phyloP scores from a whole-genome alignment of 257 asterid genomes.

The Solanum sejunctum region DNA sequence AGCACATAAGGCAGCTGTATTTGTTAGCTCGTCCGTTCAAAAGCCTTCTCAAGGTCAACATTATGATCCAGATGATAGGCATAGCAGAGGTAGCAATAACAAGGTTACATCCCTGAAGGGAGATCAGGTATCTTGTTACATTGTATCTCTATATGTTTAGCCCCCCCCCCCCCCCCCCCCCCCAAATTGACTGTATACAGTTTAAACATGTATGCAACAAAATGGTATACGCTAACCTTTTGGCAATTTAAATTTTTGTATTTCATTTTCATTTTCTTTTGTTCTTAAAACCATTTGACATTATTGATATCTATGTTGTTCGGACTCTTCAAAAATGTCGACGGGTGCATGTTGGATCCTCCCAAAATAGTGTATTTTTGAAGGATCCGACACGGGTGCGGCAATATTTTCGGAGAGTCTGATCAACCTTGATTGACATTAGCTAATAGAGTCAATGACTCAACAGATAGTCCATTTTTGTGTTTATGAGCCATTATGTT shows the following conservation, averaged over 20 bases:
- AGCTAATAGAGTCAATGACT: background rate
- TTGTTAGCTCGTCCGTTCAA: slow-evolving; percentile 49
- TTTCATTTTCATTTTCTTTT: background rate
- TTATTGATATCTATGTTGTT: background rate
- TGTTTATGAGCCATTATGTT: background rate
- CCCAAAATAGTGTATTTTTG: too few species aligned
- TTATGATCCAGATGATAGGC: slow-evolving; percentile 28
- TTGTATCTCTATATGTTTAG: background rate
- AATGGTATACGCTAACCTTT: background rate
- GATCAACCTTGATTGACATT: background rate
- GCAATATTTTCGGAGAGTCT: too few species aligned
- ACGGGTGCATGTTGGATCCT: too few species aligned
- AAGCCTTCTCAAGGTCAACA: slow-evolving; percentile 35
- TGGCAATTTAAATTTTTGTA: background rate
- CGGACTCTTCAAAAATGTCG: too few species aligned
- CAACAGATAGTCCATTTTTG: background rate
- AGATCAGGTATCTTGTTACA: slow-evolving; percentile 28
- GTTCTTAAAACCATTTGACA: background rate
- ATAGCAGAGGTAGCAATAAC: slow-evolving; percentile 25
- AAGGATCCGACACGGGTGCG: too few species aligned
- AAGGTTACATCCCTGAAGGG: slow-evolving; percentile 27
- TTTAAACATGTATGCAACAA: background rate
- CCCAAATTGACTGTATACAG: background rate
- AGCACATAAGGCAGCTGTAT: slow-evolving; percentile 21
- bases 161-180: background rate